Evolutionary conservation across 371 early-diverging fungal species (phyloP), one percentile per base, ranked within the genome.

Genomic region (Umbelopsis sp.): DNA sequence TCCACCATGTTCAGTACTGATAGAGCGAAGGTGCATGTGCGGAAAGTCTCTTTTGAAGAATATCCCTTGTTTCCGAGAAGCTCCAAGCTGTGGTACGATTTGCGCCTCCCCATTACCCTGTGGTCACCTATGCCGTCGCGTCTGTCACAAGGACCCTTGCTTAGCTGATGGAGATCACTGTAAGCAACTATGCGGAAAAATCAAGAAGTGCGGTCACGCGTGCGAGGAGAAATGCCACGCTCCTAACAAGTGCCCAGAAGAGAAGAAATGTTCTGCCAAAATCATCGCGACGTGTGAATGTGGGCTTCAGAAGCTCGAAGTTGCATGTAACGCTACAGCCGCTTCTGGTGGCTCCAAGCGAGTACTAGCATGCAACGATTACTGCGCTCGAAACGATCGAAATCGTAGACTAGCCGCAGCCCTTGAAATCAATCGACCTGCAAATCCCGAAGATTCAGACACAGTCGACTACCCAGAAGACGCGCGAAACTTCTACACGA

Each of bases 141-240:
- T 87, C n/a, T 94, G 95, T 71, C 95, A 94, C 65, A 74, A 76
- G 35, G 92, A 88, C 2, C 81, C 84, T 14, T 94, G 94, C 66
- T 63, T 90, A 14, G 37, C 35, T 2, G 81, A 82, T 1, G 73
- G 70, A 10, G 78, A 85, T 57, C 50, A 74, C 2, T 94, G 95
- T 70, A 71, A 65, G 0, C 90, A 90, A 66, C 22, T 67, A 3
- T 94, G 95, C 67, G 79, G 83, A 12, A 86, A 87, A 62, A 80
- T 84, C 14, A 87, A 91, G 63, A 74, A 77, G 25, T 94, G 95
- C 68, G 89, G 91, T 3, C 95, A 94, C 70, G 79, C 85, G 3
- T 94, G 94, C 70, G 52, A 74, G 3, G 70, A 68, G 1, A 57
- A 76, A 37, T 94, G 95, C 66, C 95, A 94, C 65, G 88, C 86